Conservation (phyloP, 176 grass and related monocot genomes). For the Elaeis guineensis region DNA sequence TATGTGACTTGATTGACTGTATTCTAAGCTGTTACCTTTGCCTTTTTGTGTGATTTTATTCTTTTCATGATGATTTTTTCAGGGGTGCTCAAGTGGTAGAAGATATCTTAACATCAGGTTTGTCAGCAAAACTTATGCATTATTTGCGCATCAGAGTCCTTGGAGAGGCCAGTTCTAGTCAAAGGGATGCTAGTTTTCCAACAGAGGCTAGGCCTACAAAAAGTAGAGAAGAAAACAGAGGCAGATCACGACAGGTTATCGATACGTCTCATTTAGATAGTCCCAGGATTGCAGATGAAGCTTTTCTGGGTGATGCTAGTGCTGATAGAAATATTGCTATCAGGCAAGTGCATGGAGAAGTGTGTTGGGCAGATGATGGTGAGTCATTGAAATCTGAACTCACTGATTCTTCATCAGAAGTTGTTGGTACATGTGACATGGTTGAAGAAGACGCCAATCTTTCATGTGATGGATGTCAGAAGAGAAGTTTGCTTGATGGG, state of each 20-base stretch:
- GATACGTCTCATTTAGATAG: constrained; percentile 30
- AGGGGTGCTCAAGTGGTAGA: constrained; percentile 64
- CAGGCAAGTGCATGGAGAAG: constrained; percentile 34
- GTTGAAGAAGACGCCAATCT: constrained; percentile 25
- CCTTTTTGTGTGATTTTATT: constrained; percentile 16
- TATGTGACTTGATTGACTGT: constrained; percentile 13
- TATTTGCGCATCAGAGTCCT: constrained; percentile 69
- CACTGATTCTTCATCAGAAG: constrained; percentile 34
- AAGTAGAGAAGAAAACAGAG: constrained; percentile 55
- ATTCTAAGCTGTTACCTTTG: neutral
- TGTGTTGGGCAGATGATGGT: constrained; percentile 28
- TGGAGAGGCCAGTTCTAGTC: constrained; percentile 44
- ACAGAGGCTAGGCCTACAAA: constrained; percentile 37
- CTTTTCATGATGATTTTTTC: constrained; percentile 2
- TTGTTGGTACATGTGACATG: constrained; percentile 13
- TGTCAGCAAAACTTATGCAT: constrained; percentile 86
- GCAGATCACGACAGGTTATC: constrained; percentile 45
- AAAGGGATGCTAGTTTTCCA: constrained; percentile 53
- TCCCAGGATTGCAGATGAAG: constrained; percentile 28
- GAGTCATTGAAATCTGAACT: constrained; percentile 21
- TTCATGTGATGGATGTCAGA: constrained; percentile 19
- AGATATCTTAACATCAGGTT: constrained; percentile 61
- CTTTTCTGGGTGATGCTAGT: constrained; percentile 14
- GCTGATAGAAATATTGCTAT: constrained; percentile 23
- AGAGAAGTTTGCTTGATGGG: constrained; percentile 24